Base-by-base conservation (phyloP, 352 stramenopile genomes). In the Vaucheria bursata region DNA sequence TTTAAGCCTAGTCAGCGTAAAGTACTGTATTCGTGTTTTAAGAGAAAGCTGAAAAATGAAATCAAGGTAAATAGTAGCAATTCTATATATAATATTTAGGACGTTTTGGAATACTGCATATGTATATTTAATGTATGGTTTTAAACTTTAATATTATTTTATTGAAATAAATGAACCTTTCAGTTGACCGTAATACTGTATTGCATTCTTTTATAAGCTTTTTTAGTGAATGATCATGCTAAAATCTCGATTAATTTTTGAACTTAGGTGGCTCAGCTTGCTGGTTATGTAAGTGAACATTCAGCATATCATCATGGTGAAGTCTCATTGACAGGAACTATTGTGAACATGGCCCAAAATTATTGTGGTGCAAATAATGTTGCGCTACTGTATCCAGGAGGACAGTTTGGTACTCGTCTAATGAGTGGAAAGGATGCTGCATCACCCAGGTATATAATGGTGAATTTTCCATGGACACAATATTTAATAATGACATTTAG, bases 231-330 rank as follows among this genome's bases (percentile, higher is more conserved):
- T 59, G 45, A 59, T 25, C 45, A 59, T 59, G 45, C 45, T 59
- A 25, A 12, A 59, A 59, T 25, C 12, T 12, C 25, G 45, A 18
- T 12, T 59, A 12, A 18, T 18, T 18, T 59, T 25, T 59, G 25
- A 70, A 73, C 12, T 29, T 37, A 82, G 77, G 97, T 99, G 6
- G 96, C 96, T 5, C 97, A 99, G 85, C 90, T 99, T 32, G 95
- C 95, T 1, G 96, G 97, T 45, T 99, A 99, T 82, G 94, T 97
- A 50, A 95, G 91, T 69, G 93, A 98, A 70, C 94, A 91, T 81
- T 91, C 88, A 40, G 95, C 96, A 1, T 99, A 99, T 83, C 97
- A 99, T 84, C 97, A 99, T 86, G 97, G 97, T 38, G 97, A 99
- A 84, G 90, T 89, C 59, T 98, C 94, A 25, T 87, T 99, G 3